Percentiles rank a stretch among this genome's conserved stretches.
Conservation (phyloP, 129 eudicot species). For the Heracleum sosnowskyi region DNA sequence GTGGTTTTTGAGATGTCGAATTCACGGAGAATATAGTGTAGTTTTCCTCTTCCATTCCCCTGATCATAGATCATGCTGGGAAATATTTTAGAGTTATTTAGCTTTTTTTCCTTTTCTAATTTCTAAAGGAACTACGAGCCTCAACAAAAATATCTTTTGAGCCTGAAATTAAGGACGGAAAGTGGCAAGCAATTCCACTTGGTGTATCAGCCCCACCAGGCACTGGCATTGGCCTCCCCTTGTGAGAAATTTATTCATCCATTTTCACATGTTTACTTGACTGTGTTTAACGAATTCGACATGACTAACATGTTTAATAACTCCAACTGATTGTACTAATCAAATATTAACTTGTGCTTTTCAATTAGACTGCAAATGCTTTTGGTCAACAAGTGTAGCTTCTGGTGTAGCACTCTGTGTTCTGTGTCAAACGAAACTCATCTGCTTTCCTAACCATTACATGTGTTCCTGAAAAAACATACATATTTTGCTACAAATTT, state of each 20-base stretch:
- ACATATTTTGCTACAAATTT: too few relatives aligned
- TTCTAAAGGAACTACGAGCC: neutral
- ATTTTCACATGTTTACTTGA: constrained; percentile 8
- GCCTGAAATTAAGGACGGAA: neutral
- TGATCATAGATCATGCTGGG: too few relatives aligned
- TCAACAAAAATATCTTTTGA: neutral
- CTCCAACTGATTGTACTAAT: neutral
- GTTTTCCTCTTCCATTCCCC: too few relatives aligned
- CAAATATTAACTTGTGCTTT: neutral
- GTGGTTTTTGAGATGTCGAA: too few relatives aligned
- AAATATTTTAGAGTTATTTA: too few relatives aligned
- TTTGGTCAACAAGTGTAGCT: neutral
- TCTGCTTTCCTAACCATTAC: neutral
- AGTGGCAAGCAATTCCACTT: neutral
- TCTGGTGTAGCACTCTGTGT: neutral
- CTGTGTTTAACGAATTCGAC: neutral
- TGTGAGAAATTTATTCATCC: neutral
- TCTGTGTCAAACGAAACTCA: neutral
- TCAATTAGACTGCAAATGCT: neutral
- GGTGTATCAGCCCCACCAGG: neutral
- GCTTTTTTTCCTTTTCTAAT: too few relatives aligned
- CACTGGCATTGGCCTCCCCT: neutral
- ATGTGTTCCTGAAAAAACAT: too few relatives aligned
- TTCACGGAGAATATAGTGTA: too few relatives aligned
- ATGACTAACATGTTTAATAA: constrained; percentile 8